phyloP scores from a whole-genome alignment of 192 early-diverging fungal genomes.

The Gamsiella multidivaricata region DNA sequence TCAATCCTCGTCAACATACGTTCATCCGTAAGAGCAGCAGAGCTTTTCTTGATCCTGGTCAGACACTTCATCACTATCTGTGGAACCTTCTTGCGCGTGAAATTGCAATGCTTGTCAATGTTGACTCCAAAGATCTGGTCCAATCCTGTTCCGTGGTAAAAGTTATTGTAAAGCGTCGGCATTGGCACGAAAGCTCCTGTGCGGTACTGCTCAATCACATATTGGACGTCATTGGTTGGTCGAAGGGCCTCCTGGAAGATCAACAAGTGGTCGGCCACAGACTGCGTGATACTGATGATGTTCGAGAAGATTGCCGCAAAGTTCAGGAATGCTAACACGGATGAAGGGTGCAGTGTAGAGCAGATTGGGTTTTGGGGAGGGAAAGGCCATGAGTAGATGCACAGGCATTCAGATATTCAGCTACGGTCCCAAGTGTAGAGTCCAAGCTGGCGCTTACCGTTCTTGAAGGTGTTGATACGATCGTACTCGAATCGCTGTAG shows the following conservation, averaged over 20 bases:
- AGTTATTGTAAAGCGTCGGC: conserved; percentile 77
- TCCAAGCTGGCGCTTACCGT: conserved; percentile 38
- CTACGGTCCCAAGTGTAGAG: not conserved
- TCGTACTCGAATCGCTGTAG: conserved; percentile 62
- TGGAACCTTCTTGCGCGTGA: conserved; percentile 69
- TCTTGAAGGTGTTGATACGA: conserved; percentile 61
- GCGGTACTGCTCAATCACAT: conserved; percentile 79
- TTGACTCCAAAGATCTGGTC: conserved; percentile 84
- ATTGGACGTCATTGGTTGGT: conserved; percentile 82
- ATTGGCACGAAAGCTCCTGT: conserved; percentile 75
- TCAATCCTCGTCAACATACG: conserved; percentile 14
- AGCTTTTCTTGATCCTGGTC: conserved; percentile 68
- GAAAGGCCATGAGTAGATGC: not conserved
- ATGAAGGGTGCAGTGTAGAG: too few species aligned
- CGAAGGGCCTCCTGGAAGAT: conserved; percentile 76
- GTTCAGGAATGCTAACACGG: conserved; percentile 55
- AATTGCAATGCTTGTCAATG: conserved; percentile 73
- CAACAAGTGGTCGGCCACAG: conserved; percentile 67
- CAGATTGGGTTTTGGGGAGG: not conserved
- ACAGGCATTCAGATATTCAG: not conserved
- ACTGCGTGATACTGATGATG: conserved; percentile 59
- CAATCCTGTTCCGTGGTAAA: conserved; percentile 72
- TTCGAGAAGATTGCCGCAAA: conserved; percentile 62
- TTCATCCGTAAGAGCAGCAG: conserved; percentile 31
- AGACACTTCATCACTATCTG: conserved; percentile 70